phyloP scores from a whole-genome alignment of 768 basidiomycete species.

The Lactarius trivialis region DNA sequence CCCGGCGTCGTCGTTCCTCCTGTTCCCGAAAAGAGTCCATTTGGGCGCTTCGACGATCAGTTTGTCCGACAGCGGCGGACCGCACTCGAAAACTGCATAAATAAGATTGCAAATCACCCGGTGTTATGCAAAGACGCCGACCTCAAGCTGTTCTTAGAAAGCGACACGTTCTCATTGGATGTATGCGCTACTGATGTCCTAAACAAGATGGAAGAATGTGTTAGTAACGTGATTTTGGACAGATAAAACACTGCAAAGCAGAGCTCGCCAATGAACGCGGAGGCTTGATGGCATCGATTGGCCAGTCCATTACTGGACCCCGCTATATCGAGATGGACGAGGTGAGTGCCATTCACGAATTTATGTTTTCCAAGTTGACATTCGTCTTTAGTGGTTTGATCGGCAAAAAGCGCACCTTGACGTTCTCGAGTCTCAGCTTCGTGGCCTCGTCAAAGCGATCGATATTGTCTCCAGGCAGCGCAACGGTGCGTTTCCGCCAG shows the following conservation, averaged over 20 bases:
- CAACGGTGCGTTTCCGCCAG: slow-evolving; percentile 38
- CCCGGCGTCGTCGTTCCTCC: slow-evolving; percentile 97
- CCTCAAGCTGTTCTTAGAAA: slow-evolving; percentile 85
- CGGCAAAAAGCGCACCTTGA: slow-evolving; percentile 80
- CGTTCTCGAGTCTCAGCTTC: slow-evolving; percentile 82
- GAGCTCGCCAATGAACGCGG: slow-evolving; percentile 72
- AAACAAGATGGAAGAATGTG: neutral
- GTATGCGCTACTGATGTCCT: slow-evolving; percentile 40
- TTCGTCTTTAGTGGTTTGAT: slow-evolving; percentile 77
- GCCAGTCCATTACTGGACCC: slow-evolving; percentile 72
- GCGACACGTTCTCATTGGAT: slow-evolving; percentile 85
- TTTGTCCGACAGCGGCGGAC: slow-evolving; percentile 83
- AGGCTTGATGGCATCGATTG: slow-evolving; percentile 78
- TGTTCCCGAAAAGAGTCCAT: slow-evolving; percentile 89
- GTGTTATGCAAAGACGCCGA: slow-evolving; percentile 84
- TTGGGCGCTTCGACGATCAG: slow-evolving; percentile 87
- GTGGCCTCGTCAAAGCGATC: slow-evolving; percentile 80
- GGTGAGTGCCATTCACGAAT: slow-evolving; percentile 33
- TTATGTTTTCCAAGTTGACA: neutral
- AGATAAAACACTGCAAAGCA: slow-evolving; percentile 86
- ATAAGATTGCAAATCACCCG: slow-evolving; percentile 90
- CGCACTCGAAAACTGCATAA: slow-evolving; percentile 84
- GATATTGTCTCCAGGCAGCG: slow-evolving; percentile 82
- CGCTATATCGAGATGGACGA: slow-evolving; percentile 88
- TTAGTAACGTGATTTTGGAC: slow-evolving; percentile 10